Conservation (phyloP, 441 rosid genomes). For the Pelargonium cotyledonis region DNA sequence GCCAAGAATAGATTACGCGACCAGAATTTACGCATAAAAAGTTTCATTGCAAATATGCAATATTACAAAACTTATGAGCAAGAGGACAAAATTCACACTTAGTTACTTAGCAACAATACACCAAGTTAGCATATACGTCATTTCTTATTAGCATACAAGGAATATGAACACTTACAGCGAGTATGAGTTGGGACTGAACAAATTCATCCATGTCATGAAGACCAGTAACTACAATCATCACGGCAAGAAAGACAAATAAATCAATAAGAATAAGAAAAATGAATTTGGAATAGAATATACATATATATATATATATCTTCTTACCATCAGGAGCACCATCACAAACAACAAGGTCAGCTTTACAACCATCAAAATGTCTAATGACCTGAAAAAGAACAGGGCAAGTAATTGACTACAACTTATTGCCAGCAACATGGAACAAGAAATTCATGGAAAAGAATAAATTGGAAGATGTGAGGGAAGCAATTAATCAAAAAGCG, state of each 20-base stretch:
- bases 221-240: conserved; percentile 69
- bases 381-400: conserved; percentile 52
- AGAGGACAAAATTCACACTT: neutral
- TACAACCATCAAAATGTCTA: conserved; percentile 92
- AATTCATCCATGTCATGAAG: conserved; percentile 99
- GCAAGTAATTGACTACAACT: neutral
- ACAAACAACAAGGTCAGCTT: conserved; percentile 96
- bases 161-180: conserved; percentile 60
- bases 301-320: conserved; percentile 7
- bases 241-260: neutral
- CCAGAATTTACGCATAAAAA: neutral
- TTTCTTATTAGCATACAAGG: conserved; percentile 2
- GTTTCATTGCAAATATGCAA: neutral
- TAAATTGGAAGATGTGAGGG: neutral
- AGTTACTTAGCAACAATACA: neutral
- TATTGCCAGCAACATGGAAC: neutral
- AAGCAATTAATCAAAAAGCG: neutral
- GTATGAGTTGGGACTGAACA: conserved; percentile 93
- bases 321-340: conserved; percentile 99
- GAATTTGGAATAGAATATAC: conserved; percentile 6
- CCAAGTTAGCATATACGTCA: neutral
- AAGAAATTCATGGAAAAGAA: neutral
- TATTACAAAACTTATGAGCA: neutral
- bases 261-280: neutral
- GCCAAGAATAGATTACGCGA: neutral